These are phyloP conservation scores for Silene latifolia DNA, from an alignment of 148 eudicot genomes.

Conservation along the genomic window DNA sequence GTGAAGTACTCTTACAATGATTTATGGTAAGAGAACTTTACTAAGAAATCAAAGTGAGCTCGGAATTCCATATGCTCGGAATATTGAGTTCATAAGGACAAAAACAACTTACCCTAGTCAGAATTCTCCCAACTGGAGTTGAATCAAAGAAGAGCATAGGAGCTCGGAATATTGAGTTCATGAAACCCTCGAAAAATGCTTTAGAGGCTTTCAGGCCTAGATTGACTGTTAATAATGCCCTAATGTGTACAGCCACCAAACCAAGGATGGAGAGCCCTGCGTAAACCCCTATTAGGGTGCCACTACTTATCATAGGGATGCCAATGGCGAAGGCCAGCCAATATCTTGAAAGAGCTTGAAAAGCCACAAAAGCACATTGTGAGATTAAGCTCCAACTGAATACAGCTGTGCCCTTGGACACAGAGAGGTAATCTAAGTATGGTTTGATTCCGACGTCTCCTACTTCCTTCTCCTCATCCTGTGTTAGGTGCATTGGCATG, in stretches of 20 bases:
- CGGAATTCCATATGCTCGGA: too few relatives aligned
- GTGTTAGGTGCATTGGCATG: constrained; percentile 33
- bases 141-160: constrained; percentile 67
- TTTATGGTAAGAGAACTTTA: neutral
- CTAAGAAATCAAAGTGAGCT: too few relatives aligned
- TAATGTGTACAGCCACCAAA: constrained; percentile 16
- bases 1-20: too few relatives aligned
- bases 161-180: constrained; percentile 56
- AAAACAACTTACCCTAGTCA: constrained; percentile 46
- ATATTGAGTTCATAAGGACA: too few relatives aligned
- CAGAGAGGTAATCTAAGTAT: constrained; percentile 45
- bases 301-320: constrained; percentile 11
- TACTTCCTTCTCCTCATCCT: constrained; percentile 53
- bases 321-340: constrained; percentile 52
- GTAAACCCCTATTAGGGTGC: constrained; percentile 28
- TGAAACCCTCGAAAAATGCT: constrained; percentile 39
- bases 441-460: constrained; percentile 56
- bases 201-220: constrained; percentile 44
- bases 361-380: constrained; percentile 33
- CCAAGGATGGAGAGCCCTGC: constrained; percentile 32
- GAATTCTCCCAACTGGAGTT: constrained; percentile 60
- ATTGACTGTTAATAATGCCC: constrained; percentile 37
- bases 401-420: constrained; percentile 33
- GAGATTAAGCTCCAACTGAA: constrained; percentile 31
- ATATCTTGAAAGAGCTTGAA: constrained; percentile 46